Percentiles rank a stretch among this genome's conserved stretches.
Conservation (phyloP, 371 early-diverging fungal species). For the Catenaria anguillulae region DNA sequence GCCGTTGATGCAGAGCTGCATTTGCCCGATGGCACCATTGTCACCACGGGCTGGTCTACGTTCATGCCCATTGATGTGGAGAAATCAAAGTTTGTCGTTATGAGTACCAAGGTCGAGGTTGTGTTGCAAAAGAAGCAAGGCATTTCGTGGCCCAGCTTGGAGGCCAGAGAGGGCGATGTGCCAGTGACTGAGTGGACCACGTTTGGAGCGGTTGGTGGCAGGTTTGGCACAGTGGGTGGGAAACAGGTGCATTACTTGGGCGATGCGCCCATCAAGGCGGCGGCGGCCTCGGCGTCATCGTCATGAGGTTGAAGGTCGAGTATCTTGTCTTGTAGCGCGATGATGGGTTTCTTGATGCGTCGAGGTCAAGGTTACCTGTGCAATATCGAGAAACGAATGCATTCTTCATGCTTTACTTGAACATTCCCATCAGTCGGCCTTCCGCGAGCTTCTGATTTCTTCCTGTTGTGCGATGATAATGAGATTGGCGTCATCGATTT, state of each 20-base stretch:
- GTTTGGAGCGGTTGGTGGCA: slow-evolving; percentile 41
- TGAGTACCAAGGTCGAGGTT: slow-evolving; percentile 78
- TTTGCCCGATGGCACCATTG: slow-evolving; percentile 43
- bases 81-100: slow-evolving; percentile 46
- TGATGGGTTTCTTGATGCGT: too few relatives aligned
- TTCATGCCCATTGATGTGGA: slow-evolving; percentile 47
- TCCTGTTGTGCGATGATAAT: too few relatives aligned
- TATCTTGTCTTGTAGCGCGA: too few relatives aligned
- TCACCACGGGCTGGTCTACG: slow-evolving; percentile 31
- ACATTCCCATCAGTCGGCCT: too few relatives aligned
- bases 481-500: too few relatives aligned
- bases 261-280: slow-evolving; percentile 9
- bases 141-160: slow-evolving; percentile 70
- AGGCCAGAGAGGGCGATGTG: slow-evolving; percentile 30
- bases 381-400: too few relatives aligned
- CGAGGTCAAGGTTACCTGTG: too few relatives aligned
- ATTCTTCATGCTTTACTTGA: too few relatives aligned
- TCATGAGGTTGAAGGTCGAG: too few relatives aligned
- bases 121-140: slow-evolving; percentile 68
- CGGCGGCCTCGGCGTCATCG: too few relatives aligned
- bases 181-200: slow-evolving; percentile 62
- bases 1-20: slow-evolving; percentile 30
- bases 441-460: too few relatives aligned
- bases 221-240: slow-evolving; percentile 4
- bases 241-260: slow-evolving; percentile 5